Percentiles rank a stretch among this genome's conserved stretches.
Conservation (phyloP, 345 rosid genomes). For the Aurinia saxatilis region DNA sequence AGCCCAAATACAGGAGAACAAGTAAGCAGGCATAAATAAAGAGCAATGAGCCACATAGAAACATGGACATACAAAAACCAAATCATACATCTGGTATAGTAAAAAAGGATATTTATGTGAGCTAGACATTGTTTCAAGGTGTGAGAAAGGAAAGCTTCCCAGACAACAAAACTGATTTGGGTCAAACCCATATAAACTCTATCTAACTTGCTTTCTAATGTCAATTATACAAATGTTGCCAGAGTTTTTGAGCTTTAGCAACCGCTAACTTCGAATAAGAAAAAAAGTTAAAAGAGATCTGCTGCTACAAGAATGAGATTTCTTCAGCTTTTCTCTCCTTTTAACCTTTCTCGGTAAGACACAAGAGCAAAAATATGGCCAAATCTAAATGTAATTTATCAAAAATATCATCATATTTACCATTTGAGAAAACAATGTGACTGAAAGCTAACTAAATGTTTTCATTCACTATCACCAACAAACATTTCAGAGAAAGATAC, state of each 20-base stretch:
- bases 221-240: not conserved
- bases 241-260: not conserved
- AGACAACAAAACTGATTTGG: not conserved
- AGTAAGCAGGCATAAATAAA: not conserved
- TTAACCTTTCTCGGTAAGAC: no score
- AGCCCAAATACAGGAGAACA: constrained; percentile 10
- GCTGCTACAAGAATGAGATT: no score
- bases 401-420: no score
- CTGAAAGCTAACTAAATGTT: not conserved
- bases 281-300: not conserved
- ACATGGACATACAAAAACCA: not conserved
- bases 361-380: not conserved
- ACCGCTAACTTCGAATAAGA: no score
- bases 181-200: not conserved
- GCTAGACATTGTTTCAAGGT: not conserved
- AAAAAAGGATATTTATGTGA: not conserved
- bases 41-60: not conserved
- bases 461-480: not conserved
- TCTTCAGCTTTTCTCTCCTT: no score
- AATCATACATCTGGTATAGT: not conserved
- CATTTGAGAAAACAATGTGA: no score
- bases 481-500: not conserved
- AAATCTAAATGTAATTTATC: not conserved
- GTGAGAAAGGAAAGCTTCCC: not conserved
- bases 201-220: not conserved